Evolutionary conservation across 202 grass and related monocot species (phyloP).

Genomic region (Brachypodium distachyon): DNA sequence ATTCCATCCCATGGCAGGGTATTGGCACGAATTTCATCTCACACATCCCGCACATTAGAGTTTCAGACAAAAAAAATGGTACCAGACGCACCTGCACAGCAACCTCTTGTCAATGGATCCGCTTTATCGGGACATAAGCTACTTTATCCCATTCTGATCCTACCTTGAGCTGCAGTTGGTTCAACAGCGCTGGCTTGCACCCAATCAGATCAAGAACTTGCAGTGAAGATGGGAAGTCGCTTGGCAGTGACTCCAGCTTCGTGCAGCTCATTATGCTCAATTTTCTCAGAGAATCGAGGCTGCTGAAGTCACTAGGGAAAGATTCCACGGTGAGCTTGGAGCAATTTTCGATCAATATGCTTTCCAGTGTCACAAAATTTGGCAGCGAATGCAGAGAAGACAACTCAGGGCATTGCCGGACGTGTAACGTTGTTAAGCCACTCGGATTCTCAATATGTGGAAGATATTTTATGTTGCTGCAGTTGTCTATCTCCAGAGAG

Average conservation of each 20-base stretch:
- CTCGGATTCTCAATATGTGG: slow-evolving; percentile 12
- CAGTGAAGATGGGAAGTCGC: slow-evolving; percentile 33
- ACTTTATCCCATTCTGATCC: slow-evolving; percentile 43
- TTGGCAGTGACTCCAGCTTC: slow-evolving; percentile 36
- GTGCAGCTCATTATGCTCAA: slow-evolving; percentile 44
- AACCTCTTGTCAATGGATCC: slow-evolving; percentile 2
- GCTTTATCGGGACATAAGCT: slow-evolving; percentile 10
- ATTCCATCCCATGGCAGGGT: not conserved
- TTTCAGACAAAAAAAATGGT: not conserved
- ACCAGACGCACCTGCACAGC: not conserved
- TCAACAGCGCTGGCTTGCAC: slow-evolving; percentile 26
- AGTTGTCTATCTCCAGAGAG: slow-evolving; percentile 36
- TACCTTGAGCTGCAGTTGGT: not conserved
- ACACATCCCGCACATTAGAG: not conserved
- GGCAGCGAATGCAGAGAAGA: slow-evolving; percentile 20
- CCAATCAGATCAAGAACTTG: slow-evolving; percentile 44
- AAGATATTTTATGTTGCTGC: slow-evolving; percentile 39
- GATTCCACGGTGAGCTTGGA: slow-evolving; percentile 22
- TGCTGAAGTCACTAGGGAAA: slow-evolving; percentile 28
- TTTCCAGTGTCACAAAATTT: slow-evolving; percentile 19
- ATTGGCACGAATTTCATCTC: not conserved
- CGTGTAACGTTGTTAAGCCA: slow-evolving; percentile 19
- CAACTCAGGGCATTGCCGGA: slow-evolving; percentile 37
- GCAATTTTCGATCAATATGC: slow-evolving; percentile 33
- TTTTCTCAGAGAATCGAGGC: slow-evolving; percentile 25